A percentile compares a stretch with the other conserved stretches of the same genome.
Conservation (phyloP, 257 asterid species). For the Przewalskia tangutica region DNA sequence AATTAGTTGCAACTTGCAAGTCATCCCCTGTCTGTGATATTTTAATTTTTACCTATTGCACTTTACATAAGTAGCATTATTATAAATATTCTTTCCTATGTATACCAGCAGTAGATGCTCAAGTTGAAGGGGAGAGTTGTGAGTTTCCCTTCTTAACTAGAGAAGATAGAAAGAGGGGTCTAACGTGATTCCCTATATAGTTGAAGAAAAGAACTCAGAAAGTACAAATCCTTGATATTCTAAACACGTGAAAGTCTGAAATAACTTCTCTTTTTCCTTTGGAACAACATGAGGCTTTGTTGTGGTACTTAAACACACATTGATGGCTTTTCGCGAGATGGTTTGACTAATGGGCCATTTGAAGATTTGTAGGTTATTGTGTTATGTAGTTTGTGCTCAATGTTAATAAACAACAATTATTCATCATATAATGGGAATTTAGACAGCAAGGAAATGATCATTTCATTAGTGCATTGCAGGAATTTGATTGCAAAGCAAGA, state of each 20-base stretch:
- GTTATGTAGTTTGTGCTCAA: not conserved
- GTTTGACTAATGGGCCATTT: not conserved
- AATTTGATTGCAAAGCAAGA: slow-evolving; percentile 98
- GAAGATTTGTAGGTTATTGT: too few relatives aligned
- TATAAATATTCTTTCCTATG: not conserved
- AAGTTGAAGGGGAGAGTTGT: not conserved
- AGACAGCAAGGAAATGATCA: not conserved
- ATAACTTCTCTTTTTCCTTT: not conserved
- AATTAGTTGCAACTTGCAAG: not conserved
- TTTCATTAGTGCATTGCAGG: slow-evolving; percentile 31
- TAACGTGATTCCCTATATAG: not conserved
- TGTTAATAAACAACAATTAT: not conserved
- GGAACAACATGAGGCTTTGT: too few relatives aligned
- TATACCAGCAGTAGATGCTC: not conserved
- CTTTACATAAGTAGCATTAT: not conserved
- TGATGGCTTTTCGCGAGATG: not conserved
- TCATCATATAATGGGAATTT: not conserved
- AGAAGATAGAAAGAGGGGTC: not conserved
- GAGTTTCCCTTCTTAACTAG: not conserved
- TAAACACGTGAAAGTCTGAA: not conserved
- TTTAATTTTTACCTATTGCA: not conserved
- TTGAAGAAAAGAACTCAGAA: not conserved
- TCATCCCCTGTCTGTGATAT: not conserved
- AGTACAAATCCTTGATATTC: not conserved
- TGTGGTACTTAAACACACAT: not conserved